Evolutionary conservation across 352 stramenopile species (phyloP).

Genomic region (Globisporangium perplexum): DNA sequence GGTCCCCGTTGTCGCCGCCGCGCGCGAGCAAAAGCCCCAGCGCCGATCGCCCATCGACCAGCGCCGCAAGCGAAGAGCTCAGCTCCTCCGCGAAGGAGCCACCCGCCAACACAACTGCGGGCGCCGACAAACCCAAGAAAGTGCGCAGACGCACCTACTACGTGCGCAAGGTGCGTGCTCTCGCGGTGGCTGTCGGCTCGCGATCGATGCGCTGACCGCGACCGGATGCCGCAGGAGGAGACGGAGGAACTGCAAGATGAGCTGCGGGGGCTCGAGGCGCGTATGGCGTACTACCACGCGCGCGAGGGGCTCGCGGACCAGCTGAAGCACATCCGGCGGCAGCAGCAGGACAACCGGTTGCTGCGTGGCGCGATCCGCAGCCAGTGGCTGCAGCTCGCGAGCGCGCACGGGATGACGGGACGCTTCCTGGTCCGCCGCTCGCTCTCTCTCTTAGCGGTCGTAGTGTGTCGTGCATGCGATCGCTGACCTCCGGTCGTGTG

Average conservation of each 20-base stretch:
- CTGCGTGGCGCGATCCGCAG: conserved; percentile 25
- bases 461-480: neutral
- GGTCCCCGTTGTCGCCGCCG: too few relatives aligned
- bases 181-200: too few relatives aligned
- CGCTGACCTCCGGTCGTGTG: neutral
- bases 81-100: too few relatives aligned
- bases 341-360: conserved; percentile 20
- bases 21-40: too few relatives aligned
- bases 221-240: conserved; percentile 18
- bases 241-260: conserved; percentile 24
- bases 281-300: conserved; percentile 20
- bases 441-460: too few relatives aligned
- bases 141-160: conserved; percentile 33
- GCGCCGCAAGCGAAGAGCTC: too few relatives aligned
- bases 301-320: conserved; percentile 20
- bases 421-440: conserved; percentile 25
- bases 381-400: conserved; percentile 35
- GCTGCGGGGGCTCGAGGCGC: conserved; percentile 18
- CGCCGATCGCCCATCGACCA: too few relatives aligned
- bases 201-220: neutral
- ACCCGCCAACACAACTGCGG: neutral
- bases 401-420: conserved; percentile 22
- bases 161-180: conserved; percentile 26
- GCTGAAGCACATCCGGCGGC: conserved; percentile 14
- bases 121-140: conserved; percentile 10